A percentile compares a stretch with the other conserved stretches of the same genome.
Evolutionary conservation across 805 yeast genomes (phyloP).

Genomic region (Candida anglica): DNA sequence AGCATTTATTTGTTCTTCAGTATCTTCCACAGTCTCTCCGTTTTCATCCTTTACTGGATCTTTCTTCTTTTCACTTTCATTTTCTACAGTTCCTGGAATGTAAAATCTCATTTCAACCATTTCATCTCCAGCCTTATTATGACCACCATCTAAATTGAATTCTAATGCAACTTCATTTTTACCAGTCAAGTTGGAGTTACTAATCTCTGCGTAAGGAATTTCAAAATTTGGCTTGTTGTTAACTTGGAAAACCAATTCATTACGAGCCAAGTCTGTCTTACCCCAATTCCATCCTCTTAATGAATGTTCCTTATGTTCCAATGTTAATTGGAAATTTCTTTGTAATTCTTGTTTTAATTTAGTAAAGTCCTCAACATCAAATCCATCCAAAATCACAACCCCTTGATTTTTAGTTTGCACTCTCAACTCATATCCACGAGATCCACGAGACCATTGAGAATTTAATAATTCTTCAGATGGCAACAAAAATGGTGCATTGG

Average conservation of each 20-base stretch:
- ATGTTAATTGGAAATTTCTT: constrained; percentile 62
- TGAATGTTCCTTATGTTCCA: constrained; percentile 87
- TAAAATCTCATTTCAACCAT: constrained; percentile 91
- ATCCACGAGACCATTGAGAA: constrained; percentile 88
- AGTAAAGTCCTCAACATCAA: constrained; percentile 78
- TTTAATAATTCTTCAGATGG: constrained; percentile 82
- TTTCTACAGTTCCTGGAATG: constrained; percentile 80
- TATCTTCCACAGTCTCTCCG: constrained; percentile 30
- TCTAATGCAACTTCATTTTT: constrained; percentile 93
- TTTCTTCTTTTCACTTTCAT: constrained; percentile 29
- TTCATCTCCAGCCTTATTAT: constrained; percentile 85
- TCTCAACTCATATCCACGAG: constrained; percentile 85
- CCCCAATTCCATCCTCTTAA: constrained; percentile 99
- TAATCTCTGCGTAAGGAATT: constrained; percentile 74
- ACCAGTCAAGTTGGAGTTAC: constrained; percentile 85
- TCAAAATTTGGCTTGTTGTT: constrained; percentile 90
- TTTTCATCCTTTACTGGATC: constrained; percentile 21
- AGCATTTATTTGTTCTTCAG: constrained; percentile 51
- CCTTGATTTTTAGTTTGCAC: constrained; percentile 87
- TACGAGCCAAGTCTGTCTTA: constrained; percentile 83
- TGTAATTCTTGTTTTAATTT: constrained; percentile 80
- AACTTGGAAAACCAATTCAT: constrained; percentile 81
- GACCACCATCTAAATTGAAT: constrained; percentile 57
- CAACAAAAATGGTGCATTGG: constrained; percentile 69
- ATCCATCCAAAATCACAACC: constrained; percentile 86